Percentiles rank a stretch among this genome's conserved stretches.
These are phyloP conservation scores for Pythium apleroticum DNA, from an alignment of 352 stramenopile species.

Conservation along the genomic window DNA sequence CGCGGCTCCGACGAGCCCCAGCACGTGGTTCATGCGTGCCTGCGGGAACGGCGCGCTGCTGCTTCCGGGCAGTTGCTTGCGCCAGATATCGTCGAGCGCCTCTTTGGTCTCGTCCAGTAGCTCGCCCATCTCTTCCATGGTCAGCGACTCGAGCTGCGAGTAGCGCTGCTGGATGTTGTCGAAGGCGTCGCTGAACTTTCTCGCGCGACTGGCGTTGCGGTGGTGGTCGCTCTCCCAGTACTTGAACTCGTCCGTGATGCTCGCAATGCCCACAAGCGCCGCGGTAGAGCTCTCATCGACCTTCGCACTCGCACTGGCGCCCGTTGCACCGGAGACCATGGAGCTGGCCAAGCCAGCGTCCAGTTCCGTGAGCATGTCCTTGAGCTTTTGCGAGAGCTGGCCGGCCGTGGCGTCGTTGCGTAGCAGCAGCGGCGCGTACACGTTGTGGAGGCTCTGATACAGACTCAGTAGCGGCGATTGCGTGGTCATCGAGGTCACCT, in stretches of 20 bases:
- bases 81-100: conserved; percentile 89
- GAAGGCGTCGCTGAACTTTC: conserved; percentile 78
- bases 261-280: conserved; percentile 76
- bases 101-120: conserved; percentile 86
- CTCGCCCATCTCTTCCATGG: conserved; percentile 79
- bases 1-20: conserved; percentile 75
- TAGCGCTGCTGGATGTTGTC: conserved; percentile 86
- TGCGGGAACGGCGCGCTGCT: conserved; percentile 73
- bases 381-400: conserved; percentile 74
- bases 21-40: conserved; percentile 83
- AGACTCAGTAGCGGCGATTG: conserved; percentile 77
- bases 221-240: conserved; percentile 80
- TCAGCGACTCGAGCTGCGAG: conserved; percentile 53
- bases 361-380: conserved; percentile 76
- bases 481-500: conserved; percentile 59
- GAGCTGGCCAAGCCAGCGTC: conserved; percentile 56
- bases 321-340: conserved; percentile 14
- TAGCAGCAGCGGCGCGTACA: conserved; percentile 81
- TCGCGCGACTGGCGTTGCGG: conserved; percentile 56
- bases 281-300: conserved; percentile 34
- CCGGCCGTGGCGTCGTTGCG: conserved; percentile 41
- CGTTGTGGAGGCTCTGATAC: conserved; percentile 78
- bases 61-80: conserved; percentile 57
- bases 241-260: conserved; percentile 82
- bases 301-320: conserved; percentile 13